Base-by-base conservation (phyloP, 1,284 basidiomycete genomes). In the Moesziomyces antarcticus region DNA sequence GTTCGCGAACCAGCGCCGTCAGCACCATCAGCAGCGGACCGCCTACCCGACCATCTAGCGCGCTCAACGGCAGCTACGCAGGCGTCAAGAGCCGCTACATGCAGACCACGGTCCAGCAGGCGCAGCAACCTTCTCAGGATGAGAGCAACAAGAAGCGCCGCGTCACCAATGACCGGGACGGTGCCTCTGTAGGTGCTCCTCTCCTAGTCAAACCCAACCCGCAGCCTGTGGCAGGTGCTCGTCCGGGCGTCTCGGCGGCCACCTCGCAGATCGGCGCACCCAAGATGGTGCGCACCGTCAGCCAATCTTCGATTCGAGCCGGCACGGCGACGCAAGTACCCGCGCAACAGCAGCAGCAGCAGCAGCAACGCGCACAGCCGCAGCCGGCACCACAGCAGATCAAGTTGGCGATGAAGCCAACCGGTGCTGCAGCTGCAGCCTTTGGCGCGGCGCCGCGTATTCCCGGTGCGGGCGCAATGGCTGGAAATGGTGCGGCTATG, bases 41-140 rank as follows among this genome's bases (percentile, higher is more conserved):
- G 18, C 65, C 71, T 7, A 58, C 65, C 5, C 61, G 66, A 5
- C 71, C 65, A 2, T 53, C 65, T 3, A 73, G 66, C 45, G 65
- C 71, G 5, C 57, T 68, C 48, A 73, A 68, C 52, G 65, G 71
- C 24, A 68, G 60, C 61, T 68, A 69, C 25, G 61, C 71, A 37
- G 66, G 71, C n/a, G 65, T 73, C 61, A 73, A 69, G 61, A 73
- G 71, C 44, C 65, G 66, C 43, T 69, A 73, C 55, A 73, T 68
- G 65, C 71, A 73, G 51, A 40, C 64, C 2, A 45, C 62, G 1
- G 43, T 48, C 9, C 71, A 56, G 25, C 68, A 60, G 25, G 58
- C 56, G 30, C 57, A 54, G 44, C 54, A 61, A 42, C 56, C 55
- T 33, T 27, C 44, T 14, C 50, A 47, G 41, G 63, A 68, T 11